Evolutionary conservation across 495 filamentous ascomycete species (phyloP), one percentile per base, ranked within the genome.

Genomic region (Aspergillus bridgeri): DNA sequence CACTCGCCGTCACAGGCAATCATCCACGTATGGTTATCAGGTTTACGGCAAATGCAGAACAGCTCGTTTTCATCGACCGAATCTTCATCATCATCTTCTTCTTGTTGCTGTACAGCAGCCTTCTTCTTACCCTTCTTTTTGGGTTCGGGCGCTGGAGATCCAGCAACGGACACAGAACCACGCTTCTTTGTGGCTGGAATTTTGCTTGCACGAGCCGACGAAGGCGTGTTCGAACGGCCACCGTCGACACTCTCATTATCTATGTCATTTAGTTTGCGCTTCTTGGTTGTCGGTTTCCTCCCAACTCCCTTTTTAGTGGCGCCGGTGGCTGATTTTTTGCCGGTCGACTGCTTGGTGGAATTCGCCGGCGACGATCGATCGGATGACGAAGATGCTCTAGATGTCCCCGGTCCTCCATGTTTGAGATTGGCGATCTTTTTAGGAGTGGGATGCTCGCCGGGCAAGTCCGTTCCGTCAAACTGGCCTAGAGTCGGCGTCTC

Each of bases 11-110:
- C 86, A 59, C 87, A 90, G 5, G 73, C 84, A 61, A 90, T 87
- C 87, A 90, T 90, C 83, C 86, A 88, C 11, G 80, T 86, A 61
- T 89, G 86, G 59, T 89, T 86, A 62, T 90, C 87, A 17, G 84
- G 84, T 56, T 79, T 80, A 48, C 86, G 81, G 60, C 87, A 90
- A 53, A 89, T 85, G 70, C 87, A 90, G 66, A 85, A 90, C 15
- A 86, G 29, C 42, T 78, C 75, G 33, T 76, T 75, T 48, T 78
- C 77, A 53, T 82, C 77, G 27, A 73, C 75, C 21, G 75, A 74
- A 18, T 65, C 75, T 0, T 74, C 71, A 5, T 75, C 79, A 2
- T 76, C 76, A 7, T 77, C 78, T 3, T 66, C 69, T 6, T 62
- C 59, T 8, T 64, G 60, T 45, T 63, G 59, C 42, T 70, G 33